phyloP scores from a whole-genome alignment of 306 rosid species.

The Malus orientalis region DNA sequence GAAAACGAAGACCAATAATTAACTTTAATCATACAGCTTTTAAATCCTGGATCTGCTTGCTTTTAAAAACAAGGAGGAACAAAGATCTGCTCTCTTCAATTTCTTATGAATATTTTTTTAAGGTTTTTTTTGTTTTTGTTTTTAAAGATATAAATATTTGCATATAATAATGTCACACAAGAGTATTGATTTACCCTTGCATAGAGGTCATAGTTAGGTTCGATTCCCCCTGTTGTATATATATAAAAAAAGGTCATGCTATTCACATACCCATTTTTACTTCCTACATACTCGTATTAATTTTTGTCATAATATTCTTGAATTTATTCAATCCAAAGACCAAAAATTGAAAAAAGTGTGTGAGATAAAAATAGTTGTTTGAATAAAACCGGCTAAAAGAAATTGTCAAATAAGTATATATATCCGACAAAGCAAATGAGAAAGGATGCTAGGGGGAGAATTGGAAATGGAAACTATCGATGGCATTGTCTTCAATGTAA shows the following conservation, averaged over 20 bases:
- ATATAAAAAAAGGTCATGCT: no score
- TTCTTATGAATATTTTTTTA: background rate
- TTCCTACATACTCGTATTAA: no score
- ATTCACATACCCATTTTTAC: no score
- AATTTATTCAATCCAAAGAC: no score
- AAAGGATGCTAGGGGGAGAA: background rate
- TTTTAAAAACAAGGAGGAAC: background rate
- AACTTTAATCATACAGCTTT: background rate
- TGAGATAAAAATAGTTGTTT: no score
- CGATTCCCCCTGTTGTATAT: no score
- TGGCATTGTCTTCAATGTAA: background rate
- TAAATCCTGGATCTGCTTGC: background rate
- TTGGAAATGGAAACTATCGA: background rate
- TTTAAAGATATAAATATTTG: no score
- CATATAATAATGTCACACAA: background rate
- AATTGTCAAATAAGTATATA: background rate
- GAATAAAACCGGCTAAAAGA: no score
- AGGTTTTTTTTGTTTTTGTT: background rate
- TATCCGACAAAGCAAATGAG: background rate
- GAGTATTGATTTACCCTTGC: no score
- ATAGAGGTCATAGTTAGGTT: no score
- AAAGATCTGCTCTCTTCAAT: background rate
- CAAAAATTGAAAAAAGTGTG: no score
- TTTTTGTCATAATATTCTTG: no score
- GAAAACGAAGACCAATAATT: background rate